These are phyloP conservation scores for Phallus indusiatus DNA, from an alignment of 768 basidiomycete species.

Conservation along the genomic window DNA sequence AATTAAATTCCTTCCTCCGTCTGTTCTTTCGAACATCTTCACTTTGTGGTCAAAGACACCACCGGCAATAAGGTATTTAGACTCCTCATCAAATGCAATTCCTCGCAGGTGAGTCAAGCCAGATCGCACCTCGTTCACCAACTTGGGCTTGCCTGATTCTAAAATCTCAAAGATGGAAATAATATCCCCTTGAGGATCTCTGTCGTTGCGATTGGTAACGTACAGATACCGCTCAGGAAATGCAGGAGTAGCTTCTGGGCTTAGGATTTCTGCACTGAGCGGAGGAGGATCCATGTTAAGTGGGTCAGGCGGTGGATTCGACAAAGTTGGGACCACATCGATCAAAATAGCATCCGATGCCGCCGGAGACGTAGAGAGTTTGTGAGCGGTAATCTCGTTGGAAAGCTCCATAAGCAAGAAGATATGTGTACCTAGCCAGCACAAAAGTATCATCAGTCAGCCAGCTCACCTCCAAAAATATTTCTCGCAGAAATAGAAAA, in stretches of 20 bases:
- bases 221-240: slow-evolving; percentile 53
- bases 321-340: slow-evolving; percentile 38
- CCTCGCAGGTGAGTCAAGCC: slow-evolving; percentile 64
- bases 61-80: slow-evolving; percentile 54
- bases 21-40: slow-evolving; percentile 58
- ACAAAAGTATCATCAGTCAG: neutral
- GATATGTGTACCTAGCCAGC: slow-evolving; percentile 41
- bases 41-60: slow-evolving; percentile 57
- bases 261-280: slow-evolving; percentile 59
- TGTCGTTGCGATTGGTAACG: slow-evolving; percentile 67
- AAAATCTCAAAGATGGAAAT: slow-evolving; percentile 59
- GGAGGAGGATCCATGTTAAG: slow-evolving; percentile 1
- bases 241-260: slow-evolving; percentile 41
- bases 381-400: slow-evolving; percentile 47
- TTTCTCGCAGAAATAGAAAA: neutral
- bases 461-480: too few species aligned
- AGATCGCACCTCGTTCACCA: slow-evolving; percentile 55
- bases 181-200: slow-evolving; percentile 57
- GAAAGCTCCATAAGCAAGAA: slow-evolving; percentile 64
- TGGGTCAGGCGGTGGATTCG: slow-evolving; percentile 24
- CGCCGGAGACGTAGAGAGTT: slow-evolving; percentile 33
- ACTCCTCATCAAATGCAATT: slow-evolving; percentile 46
- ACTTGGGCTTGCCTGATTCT: slow-evolving; percentile 24
- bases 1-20: slow-evolving; percentile 47
- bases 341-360: slow-evolving; percentile 25